phyloP scores from a whole-genome alignment of 176 grass and related monocot species.

The Oryza australiensis region DNA sequence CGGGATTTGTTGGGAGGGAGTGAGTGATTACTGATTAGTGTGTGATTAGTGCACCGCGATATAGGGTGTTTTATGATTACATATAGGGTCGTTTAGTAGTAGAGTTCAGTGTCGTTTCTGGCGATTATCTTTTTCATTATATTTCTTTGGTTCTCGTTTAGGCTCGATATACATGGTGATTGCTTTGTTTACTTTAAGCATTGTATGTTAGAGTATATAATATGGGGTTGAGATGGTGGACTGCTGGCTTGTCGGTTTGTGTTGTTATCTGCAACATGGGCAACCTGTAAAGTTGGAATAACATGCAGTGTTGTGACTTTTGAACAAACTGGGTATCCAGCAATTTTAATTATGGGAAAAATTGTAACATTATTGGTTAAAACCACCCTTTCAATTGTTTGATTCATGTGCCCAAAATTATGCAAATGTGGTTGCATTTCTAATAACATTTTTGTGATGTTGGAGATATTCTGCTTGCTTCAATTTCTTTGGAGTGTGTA shows the following conservation, averaged over 20 bases:
- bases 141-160: background rate
- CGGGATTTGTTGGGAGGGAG: background rate
- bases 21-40: background rate
- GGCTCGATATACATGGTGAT: background rate
- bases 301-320: background rate
- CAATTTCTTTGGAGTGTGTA: too few species aligned
- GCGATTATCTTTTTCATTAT: too few species aligned
- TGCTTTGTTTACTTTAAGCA: background rate
- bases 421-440: too few species aligned
- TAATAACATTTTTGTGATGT: too few species aligned
- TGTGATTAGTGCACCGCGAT: background rate
- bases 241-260: background rate
- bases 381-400: too few species aligned
- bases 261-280: background rate
- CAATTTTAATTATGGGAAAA: too few species aligned
- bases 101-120: background rate
- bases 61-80: background rate
- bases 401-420: too few species aligned
- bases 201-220: background rate
- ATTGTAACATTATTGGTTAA: too few species aligned
- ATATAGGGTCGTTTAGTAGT: background rate
- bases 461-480: too few species aligned
- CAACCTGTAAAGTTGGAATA: background rate
- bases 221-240: background rate
- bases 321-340: too few species aligned